A percentile compares a stretch with the other conserved stretches of the same genome.
These are phyloP conservation scores for Phlegmacium glaucopus DNA, from an alignment of 768 basidiomycete species.

Conservation along the genomic window DNA sequence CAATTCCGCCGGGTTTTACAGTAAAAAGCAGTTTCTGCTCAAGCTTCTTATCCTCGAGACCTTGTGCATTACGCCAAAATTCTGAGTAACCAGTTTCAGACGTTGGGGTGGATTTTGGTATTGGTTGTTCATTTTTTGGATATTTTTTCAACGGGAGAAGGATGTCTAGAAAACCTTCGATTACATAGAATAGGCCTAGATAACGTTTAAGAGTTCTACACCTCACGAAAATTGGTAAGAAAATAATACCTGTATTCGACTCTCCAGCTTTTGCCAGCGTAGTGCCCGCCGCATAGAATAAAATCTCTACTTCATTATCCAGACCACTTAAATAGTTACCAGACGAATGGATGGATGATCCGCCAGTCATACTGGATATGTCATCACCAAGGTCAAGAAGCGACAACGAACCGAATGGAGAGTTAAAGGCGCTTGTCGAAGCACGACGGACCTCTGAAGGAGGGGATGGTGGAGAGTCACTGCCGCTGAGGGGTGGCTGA, in stretches of 20 bases:
- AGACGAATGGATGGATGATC: conserved; percentile 47
- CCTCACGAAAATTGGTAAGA: conserved; percentile 2
- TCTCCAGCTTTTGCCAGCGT: conserved; percentile 89
- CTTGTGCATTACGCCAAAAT: conserved; percentile 31
- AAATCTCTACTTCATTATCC: conserved; percentile 95
- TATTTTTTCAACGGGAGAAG: conserved; percentile 55
- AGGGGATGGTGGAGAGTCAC: conserved; percentile 60
- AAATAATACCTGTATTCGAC: conserved; percentile 65
- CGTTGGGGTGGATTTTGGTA: conserved; percentile 9
- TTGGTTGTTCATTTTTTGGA: conserved; percentile 18
- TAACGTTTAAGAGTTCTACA: conserved; percentile 1
- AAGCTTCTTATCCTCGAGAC: conserved; percentile 28
- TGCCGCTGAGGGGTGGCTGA: conserved; percentile 76
- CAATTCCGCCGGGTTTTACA: conserved; percentile 96
- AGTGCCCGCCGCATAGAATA: conserved; percentile 87
- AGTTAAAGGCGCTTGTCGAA: conserved; percentile 42
- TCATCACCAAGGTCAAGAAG: conserved; percentile 72
- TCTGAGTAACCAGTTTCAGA: conserved; percentile 28
- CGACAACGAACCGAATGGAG: conserved; percentile 74
- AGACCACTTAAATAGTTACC: conserved; percentile 74
- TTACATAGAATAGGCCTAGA: conserved; percentile 85
- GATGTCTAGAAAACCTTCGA: conserved; percentile 95
- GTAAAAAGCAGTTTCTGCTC: conserved; percentile 81
- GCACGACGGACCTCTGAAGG: conserved; percentile 39
- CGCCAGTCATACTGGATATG: conserved; percentile 55